A percentile compares a stretch with the other conserved stretches of the same genome.
Conservation (phyloP, 106 monocot genomes). For the Gastrodia elata region DNA sequence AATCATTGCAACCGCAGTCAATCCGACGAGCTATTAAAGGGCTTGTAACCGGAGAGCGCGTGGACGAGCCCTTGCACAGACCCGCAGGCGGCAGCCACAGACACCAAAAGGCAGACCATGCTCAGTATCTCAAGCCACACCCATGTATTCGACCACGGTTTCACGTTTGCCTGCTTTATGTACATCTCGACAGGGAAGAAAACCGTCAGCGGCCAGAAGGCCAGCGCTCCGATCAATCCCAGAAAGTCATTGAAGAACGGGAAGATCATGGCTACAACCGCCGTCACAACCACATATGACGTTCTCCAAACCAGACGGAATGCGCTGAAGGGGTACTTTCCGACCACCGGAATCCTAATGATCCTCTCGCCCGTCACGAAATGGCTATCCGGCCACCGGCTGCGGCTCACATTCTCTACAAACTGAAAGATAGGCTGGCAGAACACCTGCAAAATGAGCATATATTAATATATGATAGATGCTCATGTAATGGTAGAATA, state of each 20-base stretch:
- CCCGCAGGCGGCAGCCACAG: conserved; percentile 17
- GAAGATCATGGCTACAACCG: conserved; percentile 35
- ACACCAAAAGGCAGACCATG: conserved; percentile 22
- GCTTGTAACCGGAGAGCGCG: conserved; percentile 18
- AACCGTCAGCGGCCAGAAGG: conserved; percentile 43
- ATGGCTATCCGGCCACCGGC: conserved; percentile 5
- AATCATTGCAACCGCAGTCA: too few species aligned
- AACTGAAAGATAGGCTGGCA: conserved; percentile 26
- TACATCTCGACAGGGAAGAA: conserved; percentile 34
- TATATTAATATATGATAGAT: too few species aligned
- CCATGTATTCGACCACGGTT: conserved; percentile 22
- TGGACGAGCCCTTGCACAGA: conserved; percentile 36
- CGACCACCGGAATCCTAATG: conserved; percentile 9
- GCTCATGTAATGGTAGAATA: too few species aligned
- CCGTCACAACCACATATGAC: conserved; percentile 15
- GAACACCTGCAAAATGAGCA: conserved; percentile 31
- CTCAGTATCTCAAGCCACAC: conserved; percentile 30
- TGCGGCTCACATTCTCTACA: conserved; percentile 10
- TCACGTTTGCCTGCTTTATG: conserved; percentile 22
- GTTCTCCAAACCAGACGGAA: conserved; percentile 31
- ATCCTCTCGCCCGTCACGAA: conserved; percentile 12
- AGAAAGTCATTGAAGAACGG: conserved; percentile 50
- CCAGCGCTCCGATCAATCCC: conserved; percentile 29
- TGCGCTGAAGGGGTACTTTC: conserved; percentile 11
- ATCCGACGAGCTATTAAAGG: conserved; percentile 22